Evolutionary conservation across 1,139 yeast species (phyloP), one percentile per base, ranked within the genome.

Genomic region (Candida glucosophila): DNA sequence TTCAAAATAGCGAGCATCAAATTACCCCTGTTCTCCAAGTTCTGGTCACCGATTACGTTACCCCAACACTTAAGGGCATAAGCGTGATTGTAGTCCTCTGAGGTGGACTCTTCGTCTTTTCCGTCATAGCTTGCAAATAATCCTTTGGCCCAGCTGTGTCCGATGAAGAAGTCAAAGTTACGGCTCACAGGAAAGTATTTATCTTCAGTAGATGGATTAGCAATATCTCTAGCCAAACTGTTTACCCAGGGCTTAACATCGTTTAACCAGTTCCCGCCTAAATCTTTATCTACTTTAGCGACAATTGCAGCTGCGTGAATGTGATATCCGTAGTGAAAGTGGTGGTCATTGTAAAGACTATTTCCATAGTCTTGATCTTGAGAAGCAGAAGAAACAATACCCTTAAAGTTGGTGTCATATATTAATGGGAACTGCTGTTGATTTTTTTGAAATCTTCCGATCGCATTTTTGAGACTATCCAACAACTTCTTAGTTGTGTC

Each of bases 71-170:
- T 77, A 73, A 77, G 73, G 28, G 76, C 88, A 47, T 77, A 78
- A 10, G 77, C 70, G 40, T 76, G 75, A 51, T 77, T 77, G 56
- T 73, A 74, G 43, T 78, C 88, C 43, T 79, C 90, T 15, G 82
- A 74, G 6, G 77, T 55, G 3, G 83, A 74, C 48, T 79, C 88
- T 52, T 79, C 77, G 42, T 79, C 75, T 43, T 74, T 74, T 29
- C 88, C 88, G 42, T 77, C 86, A 10, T 71, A 76, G 32, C 71
- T 54, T 19, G 63, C 67, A 41, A 68, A 73, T 34, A 79, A 52
- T 11, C 90, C 88, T 31, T 68, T 69, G 7, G 88, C 86, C 82
- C 85, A 78, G 5, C 85, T 76, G 48, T 78, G 88, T 15, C 90
- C 90, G 26, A 62, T 58, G 51, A 52, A 79, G 77, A 77, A 79